A percentile compares a stretch with the other conserved stretches of the same genome.
phyloP scores from a whole-genome alignment of 352 stramenopile species.

The Phytophthora sojae region DNA sequence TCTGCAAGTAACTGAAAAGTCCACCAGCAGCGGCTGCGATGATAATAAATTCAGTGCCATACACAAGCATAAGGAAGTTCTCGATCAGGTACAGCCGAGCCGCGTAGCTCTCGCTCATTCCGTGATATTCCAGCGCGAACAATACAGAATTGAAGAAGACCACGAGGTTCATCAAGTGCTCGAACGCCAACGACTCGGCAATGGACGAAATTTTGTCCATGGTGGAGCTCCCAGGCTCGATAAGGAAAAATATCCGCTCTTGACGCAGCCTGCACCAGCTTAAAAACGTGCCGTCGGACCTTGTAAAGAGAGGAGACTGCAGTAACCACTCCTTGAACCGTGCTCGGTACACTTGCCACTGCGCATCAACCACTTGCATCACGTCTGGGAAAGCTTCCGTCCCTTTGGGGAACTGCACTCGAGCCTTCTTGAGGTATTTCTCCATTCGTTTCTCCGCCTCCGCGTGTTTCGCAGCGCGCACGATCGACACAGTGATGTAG shows the following conservation, averaged over 20 bases:
- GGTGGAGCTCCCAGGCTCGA: slow-evolving; percentile 53
- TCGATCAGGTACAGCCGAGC: slow-evolving; percentile 67
- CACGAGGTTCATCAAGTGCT: slow-evolving; percentile 81
- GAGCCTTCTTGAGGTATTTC: too few relatives aligned
- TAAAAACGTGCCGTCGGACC: slow-evolving; percentile 66
- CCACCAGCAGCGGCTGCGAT: slow-evolving; percentile 62
- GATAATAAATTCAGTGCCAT: slow-evolving; percentile 72
- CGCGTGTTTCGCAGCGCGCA: slow-evolving; percentile 39
- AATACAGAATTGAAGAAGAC: slow-evolving; percentile 81
- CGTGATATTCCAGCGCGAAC: slow-evolving; percentile 83
- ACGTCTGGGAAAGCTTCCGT: slow-evolving; percentile 74
- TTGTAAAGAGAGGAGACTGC: slow-evolving; percentile 60
- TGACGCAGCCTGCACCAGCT: slow-evolving; percentile 63
- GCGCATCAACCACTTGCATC: slow-evolving; percentile 46
- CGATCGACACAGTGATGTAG: slow-evolving; percentile 75
- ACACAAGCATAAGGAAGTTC: slow-evolving; percentile 78
- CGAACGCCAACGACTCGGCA: slow-evolving; percentile 67
- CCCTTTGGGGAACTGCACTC: slow-evolving; percentile 56
- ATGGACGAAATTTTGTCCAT: slow-evolving; percentile 64
- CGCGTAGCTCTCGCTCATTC: slow-evolving; percentile 66
- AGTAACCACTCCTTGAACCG: slow-evolving; percentile 36
- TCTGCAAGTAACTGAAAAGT: slow-evolving; percentile 75
- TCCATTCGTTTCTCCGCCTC: slow-evolving; percentile 27
- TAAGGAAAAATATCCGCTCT: slow-evolving; percentile 72
- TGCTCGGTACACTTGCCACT: slow-evolving; percentile 42